Evolutionary conservation across 768 basidiomycete genomes (phyloP), one percentile per base, ranked within the genome.

Genomic region (Gymnopilus junonius): DNA sequence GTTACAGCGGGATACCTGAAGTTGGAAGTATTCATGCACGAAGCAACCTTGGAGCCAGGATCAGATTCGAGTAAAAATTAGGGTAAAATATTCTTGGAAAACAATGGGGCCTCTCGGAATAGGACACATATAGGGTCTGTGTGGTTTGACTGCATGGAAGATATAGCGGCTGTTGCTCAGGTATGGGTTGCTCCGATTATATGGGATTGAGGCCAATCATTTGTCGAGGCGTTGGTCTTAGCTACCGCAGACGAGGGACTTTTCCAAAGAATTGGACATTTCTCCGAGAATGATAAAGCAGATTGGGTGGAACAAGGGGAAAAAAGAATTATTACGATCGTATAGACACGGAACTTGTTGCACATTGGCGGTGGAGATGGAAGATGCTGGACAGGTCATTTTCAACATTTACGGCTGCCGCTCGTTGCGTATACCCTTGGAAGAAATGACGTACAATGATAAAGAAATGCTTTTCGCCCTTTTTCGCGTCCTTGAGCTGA

Each of bases 1-100:
- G 62, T 63, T 15, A 31, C 48, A 32, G 55, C 55, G 0, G 62
- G 35, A 7, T 31, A 32, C 21, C 27, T 58, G 27, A 62, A 50
- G 23, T 20, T 62, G n/a, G 46, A 59, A 25, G 48, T 25, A n/a
- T 59, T 37, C 35, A 6, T 59, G 8, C 35, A 53, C n/a, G 34
- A 59, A 39, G 48, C 20, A n/a, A 35, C n/a, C 2, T 21, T 46
- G 31, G 45, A 58, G 4, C 1, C 17, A 15, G 27, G 14, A n/a
- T n/a, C n/a, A 31, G 57, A 32, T 7, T 45, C 31, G 11, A 50
- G 31, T 29, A 50, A 50, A 50, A 32, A 6, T 15, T 50, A 12
- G 1, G 27, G 17, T 4, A 50, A 50, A 29, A 17, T 50, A n/a
- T 31, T 50, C n/a, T 29, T 50, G 29, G 29, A 8, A n/a, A 29